Conservation (phyloP, 768 basidiomycete species). For the Lepiota venenata region DNA sequence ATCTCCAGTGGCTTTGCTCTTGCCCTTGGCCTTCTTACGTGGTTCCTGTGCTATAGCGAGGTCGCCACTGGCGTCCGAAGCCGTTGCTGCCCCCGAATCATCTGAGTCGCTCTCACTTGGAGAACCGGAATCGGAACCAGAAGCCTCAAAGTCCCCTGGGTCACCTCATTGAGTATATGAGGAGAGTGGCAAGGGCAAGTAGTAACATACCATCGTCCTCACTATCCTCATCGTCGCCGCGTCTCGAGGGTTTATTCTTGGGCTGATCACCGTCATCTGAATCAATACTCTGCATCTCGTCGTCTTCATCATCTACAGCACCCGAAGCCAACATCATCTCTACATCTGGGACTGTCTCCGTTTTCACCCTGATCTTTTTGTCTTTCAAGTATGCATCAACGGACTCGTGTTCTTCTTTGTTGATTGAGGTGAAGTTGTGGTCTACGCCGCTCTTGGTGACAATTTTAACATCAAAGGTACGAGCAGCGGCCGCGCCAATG, state of each 20-base stretch:
- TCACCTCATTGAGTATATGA: constrained; percentile 8
- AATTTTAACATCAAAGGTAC: constrained; percentile 92
- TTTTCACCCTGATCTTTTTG: constrained; percentile 93
- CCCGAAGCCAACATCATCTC: constrained; percentile 68
- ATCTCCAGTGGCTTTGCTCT: constrained; percentile 39
- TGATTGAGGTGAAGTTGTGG: constrained; percentile 88
- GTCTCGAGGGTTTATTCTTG: constrained; percentile 39
- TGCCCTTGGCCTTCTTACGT: constrained; percentile 44
- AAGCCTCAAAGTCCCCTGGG: constrained; percentile 88
- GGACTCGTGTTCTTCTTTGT: constrained; percentile 91
- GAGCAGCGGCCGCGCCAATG: constrained; percentile 77
- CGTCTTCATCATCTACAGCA: constrained; percentile 65
- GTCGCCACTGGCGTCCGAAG: constrained; percentile 84
- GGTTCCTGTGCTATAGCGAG: constrained; percentile 49
- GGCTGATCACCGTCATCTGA: constrained; percentile 69
- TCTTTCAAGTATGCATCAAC: constrained; percentile 83
- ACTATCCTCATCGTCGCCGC: constrained; percentile 71
- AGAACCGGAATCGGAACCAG: constrained; percentile 84
- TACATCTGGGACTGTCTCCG: constrained; percentile 90
- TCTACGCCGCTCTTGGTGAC: constrained; percentile 83
- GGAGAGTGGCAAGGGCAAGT: neutral
- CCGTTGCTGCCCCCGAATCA: constrained; percentile 70
- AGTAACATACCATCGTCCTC: constrained; percentile 56
- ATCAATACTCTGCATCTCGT: constrained; percentile 80
- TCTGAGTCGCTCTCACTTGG: constrained; percentile 72